phyloP scores from a whole-genome alignment of 306 rosid genomes.

The Quercus alba region DNA sequence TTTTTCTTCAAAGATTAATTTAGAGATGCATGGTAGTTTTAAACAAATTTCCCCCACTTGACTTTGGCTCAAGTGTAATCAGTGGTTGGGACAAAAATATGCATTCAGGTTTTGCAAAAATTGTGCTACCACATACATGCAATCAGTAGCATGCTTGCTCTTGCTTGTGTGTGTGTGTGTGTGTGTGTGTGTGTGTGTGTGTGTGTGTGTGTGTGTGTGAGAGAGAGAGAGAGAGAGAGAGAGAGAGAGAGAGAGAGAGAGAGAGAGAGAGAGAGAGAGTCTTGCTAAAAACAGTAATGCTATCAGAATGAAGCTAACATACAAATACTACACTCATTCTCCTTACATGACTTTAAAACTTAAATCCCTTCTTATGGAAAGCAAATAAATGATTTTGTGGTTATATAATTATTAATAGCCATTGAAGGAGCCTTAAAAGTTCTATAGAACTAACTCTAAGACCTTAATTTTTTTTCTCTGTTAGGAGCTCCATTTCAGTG shows the following conservation, averaged over 20 bases:
- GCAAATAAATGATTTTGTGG: no score
- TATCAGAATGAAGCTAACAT: background rate
- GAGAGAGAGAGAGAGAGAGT: background rate
- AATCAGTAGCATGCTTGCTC: no score
- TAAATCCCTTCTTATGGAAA: background rate
- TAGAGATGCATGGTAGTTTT: no score
- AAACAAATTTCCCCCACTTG: background rate
- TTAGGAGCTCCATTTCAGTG: conserved; percentile 6
- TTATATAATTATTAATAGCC: no score
- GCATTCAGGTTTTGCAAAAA: background rate
- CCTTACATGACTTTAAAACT: background rate
- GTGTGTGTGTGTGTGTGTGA: no score
- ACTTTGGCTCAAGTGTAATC: background rate
- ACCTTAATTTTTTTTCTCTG: conserved; percentile 1
- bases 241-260: no score
- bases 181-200: no score
- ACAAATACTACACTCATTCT: background rate
- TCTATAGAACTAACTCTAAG: conserved; percentile 5
- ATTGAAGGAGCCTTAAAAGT: background rate
- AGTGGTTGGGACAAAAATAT: background rate
- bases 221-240: no score
- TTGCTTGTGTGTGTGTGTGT: background rate
- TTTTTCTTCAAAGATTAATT: background rate
- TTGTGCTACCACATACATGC: background rate
- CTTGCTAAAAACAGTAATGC: background rate